Base-by-base conservation (phyloP, 331 rosid species). In the Malus hybrid region DNA sequence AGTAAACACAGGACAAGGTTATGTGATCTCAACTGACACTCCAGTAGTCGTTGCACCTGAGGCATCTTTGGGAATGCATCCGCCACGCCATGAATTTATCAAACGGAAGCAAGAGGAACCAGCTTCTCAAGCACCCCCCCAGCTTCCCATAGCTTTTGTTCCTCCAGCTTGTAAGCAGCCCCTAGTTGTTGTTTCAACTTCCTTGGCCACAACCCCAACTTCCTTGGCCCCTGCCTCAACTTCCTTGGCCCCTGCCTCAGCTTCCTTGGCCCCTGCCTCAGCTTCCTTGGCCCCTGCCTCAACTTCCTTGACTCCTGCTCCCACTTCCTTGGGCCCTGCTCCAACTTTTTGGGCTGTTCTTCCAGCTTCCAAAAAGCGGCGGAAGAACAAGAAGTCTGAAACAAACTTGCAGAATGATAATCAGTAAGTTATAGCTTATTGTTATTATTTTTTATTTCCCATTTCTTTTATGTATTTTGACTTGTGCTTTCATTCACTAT, bases 311-410 rank as follows among this genome's bases (percentile, higher is more conserved):
- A 1, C 20, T 2, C 57, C 57, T 52, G 14, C 39, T 78, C 19
- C 80, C 31, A 80, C 70, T 73, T 33, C 72, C 0, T 6, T 27
- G 27, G 85, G 65, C 46, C 50, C 36, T 74, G 19, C 77, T 18
- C 79, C 72, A 64, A 32, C 76, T 65, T 34, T 75, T 50, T 50
- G 57, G n/a, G 20, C 57, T 6, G 57, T 52, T 52, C 57, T 52
- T n/a, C 79, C 74, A 64, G 31, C 76, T 71, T 42, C 67, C 8
- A 87, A 80, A 74, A 90, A 54, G 82, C 71, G 90, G 14, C 79
- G 77, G 44, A 87, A 69, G 85, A 85, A 80, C 79, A 80, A 81
- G 79, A 88, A 70, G 84, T 78, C 90, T 16, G 71, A 75, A 33
- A 86, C 85, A 80, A 81, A 69, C 83, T 2, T 69, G 42, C 85